Conservation (phyloP, 495 filamentous ascomycete genomes). For the Daldinia grandis region DNA sequence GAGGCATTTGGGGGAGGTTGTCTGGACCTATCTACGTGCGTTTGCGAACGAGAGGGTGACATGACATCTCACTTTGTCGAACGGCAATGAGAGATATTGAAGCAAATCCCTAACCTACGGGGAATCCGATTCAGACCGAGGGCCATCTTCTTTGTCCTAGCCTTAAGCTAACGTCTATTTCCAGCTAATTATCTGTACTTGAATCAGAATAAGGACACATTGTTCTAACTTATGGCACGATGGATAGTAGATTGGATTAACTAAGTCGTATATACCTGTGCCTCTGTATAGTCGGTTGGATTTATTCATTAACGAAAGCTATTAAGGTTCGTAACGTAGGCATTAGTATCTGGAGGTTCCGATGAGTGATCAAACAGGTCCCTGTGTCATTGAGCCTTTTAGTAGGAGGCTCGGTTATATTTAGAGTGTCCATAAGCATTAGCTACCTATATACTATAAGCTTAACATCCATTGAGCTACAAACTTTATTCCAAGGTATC, state of each 20-base stretch:
- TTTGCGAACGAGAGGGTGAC: not conserved
- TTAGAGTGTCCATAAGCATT: too few species aligned
- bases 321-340: not conserved
- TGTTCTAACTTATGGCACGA: not conserved
- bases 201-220: not conserved
- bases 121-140: not conserved
- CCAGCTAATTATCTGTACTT: not conserved
- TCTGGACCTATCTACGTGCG: not conserved
- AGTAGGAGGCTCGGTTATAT: too few species aligned
- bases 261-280: not conserved
- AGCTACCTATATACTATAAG: too few species aligned
- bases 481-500: not conserved
- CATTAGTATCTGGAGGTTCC: not conserved
- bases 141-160: not conserved
- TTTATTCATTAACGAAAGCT: not conserved
- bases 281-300: not conserved
- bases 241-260: not conserved
- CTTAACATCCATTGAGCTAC: not conserved
- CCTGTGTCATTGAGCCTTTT: not conserved
- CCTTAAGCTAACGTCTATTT: not conserved
- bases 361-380: not conserved
- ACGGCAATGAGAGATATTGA: not conserved
- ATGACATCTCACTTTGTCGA: not conserved
- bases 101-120: not conserved
- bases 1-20: slow-evolving; percentile 2